phyloP scores from a whole-genome alignment of 768 basidiomycete species.

The Tylopilus balloui region DNA sequence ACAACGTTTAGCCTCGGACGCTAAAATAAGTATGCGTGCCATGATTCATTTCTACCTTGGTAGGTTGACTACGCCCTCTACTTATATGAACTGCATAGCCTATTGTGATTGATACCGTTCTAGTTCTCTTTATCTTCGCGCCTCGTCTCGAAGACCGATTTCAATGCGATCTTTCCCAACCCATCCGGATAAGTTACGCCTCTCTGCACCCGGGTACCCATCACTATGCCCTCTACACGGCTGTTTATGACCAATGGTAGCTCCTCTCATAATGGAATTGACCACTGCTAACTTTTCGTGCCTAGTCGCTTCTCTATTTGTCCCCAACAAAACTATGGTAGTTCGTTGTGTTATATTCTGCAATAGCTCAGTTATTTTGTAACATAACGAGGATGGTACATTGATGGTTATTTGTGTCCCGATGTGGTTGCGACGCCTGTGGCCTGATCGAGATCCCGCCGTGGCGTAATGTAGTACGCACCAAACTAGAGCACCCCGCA shows the following conservation, averaged over 20 bases:
- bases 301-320: slow-evolving; percentile 9
- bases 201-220: slow-evolving; percentile 3
- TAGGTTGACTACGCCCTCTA: slow-evolving; percentile 2
- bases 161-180: slow-evolving; percentile 12
- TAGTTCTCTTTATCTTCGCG: slow-evolving; percentile 7
- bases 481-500: too few species aligned
- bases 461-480: too few species aligned
- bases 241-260: slow-evolving; percentile 24
- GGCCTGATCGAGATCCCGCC: too few species aligned
- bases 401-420: not conserved
- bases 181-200: slow-evolving; percentile 9
- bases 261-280: slow-evolving; percentile 17
- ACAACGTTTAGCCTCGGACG: slow-evolving; percentile 19
- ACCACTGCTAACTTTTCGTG: slow-evolving; percentile 4
- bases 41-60: slow-evolving; percentile 9
- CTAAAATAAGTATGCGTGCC: slow-evolving; percentile 17
- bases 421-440: not conserved
- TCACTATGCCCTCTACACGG: slow-evolving; percentile 20
- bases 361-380: slow-evolving; percentile 13
- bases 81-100: slow-evolving; percentile 12
- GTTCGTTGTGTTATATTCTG: slow-evolving; percentile 16
- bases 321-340: slow-evolving; percentile 7
- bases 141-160: slow-evolving; percentile 24
- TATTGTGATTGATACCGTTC: slow-evolving; percentile 10
- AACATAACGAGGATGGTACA: slow-evolving; percentile 1